Percentiles rank a stretch among this genome's conserved stretches.
Conservation (phyloP, 2,329 filamentous ascomycete species). For the Iodosphaeria phyllophila region DNA sequence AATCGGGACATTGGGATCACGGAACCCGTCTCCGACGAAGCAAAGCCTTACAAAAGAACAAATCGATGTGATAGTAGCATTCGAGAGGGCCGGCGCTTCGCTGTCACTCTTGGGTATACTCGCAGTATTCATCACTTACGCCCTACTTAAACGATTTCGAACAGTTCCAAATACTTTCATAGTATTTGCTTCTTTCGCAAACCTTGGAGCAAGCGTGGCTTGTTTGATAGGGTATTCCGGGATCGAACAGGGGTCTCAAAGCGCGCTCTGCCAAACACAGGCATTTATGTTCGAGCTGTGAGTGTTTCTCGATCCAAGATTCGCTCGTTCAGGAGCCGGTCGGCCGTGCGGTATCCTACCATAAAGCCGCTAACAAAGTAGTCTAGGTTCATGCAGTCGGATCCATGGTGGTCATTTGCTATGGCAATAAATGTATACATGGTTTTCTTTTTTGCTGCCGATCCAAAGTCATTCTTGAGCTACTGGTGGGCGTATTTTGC, state of each 20-base stretch:
- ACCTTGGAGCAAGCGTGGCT: conserved; percentile 40
- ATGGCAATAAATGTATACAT: conserved; percentile 74
- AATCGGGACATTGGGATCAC: no score
- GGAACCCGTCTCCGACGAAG: no score
- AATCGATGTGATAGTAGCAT: conserved; percentile 21
- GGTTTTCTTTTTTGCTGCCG: conserved; percentile 41
- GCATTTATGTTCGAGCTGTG: conserved; percentile 49
- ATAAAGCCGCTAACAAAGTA: conserved; percentile 3
- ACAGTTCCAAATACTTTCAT: conserved; percentile 45
- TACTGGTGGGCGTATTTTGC: conserved; percentile 55
- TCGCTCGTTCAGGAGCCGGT: no score
- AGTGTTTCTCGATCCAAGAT: conserved; percentile 12
- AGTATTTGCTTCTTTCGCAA: conserved; percentile 39
- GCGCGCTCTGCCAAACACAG: conserved; percentile 41
- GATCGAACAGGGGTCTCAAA: conserved; percentile 30
- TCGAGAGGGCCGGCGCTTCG: conserved; percentile 34
- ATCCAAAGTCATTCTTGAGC: conserved; percentile 47
- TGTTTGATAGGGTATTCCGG: conserved; percentile 55
- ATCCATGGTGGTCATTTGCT: conserved; percentile 60
- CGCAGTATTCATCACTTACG: conserved; percentile 32
- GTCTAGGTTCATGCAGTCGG: conserved; percentile 55
- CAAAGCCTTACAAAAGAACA: conserved; percentile 14
- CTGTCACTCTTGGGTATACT: conserved; percentile 31
- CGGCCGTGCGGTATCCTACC: no score
- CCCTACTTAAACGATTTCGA: conserved; percentile 28